Evolutionary conservation across 768 basidiomycete genomes (phyloP).

Genomic region (Zangia roseola): DNA sequence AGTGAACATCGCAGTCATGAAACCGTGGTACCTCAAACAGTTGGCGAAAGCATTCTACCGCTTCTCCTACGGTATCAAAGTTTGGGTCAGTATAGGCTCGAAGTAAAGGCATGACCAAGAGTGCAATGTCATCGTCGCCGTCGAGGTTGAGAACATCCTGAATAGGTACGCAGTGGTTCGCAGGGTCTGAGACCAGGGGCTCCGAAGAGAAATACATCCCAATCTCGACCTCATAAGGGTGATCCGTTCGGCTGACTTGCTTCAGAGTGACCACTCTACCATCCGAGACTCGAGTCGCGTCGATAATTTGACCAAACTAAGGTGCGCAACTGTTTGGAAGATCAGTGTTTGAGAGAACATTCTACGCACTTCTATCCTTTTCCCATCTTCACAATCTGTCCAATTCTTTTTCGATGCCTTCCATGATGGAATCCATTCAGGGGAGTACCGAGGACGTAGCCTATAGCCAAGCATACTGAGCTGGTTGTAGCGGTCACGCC

Average conservation of each 20-base stretch:
- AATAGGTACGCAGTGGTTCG: slow-evolving; percentile 28
- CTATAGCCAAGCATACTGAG: slow-evolving; percentile 26
- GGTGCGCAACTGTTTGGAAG: no score
- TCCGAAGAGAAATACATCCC: slow-evolving; percentile 16
- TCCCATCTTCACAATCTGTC: slow-evolving; percentile 16
- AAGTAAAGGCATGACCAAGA: slow-evolving; percentile 35
- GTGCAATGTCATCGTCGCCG: no score
- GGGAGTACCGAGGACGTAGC: slow-evolving; percentile 34
- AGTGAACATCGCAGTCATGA: not conserved
- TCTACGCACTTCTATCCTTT: slow-evolving; percentile 8
- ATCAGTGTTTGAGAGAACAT: not conserved
- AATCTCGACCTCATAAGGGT: slow-evolving; percentile 25
- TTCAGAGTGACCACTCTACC: slow-evolving; percentile 30
- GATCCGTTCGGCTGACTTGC: not conserved
- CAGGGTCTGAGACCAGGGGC: slow-evolving; percentile 5
- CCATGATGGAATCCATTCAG: slow-evolving; percentile 36
- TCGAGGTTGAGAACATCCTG: slow-evolving; percentile 13
- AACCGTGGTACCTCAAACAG: slow-evolving; percentile 24
- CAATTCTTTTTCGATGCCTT: not conserved
- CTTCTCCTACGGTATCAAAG: slow-evolving; percentile 35
- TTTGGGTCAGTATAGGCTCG: slow-evolving; percentile 22
- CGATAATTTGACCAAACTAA: slow-evolving; percentile 9
- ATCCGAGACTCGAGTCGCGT: slow-evolving; percentile 33
- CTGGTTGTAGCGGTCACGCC: slow-evolving; percentile 14
- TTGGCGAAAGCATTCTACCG: slow-evolving; percentile 32